These are phyloP conservation scores for Leccinum rimulosum DNA, from an alignment of 768 basidiomycete species.

Conservation along the genomic window DNA sequence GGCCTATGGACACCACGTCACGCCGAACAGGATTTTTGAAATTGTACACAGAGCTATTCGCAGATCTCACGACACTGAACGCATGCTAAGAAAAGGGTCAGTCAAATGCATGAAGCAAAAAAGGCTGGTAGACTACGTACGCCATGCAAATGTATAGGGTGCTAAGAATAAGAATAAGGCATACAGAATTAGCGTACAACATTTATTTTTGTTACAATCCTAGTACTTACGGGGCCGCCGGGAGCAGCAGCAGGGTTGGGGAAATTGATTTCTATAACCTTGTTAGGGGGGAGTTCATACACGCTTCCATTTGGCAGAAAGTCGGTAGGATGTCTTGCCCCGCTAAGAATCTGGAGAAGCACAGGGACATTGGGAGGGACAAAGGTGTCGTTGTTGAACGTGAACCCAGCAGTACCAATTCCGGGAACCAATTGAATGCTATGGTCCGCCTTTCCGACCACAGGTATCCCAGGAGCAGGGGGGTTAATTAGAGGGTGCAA, in stretches of 20 bases:
- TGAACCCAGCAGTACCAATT: constrained; percentile 3
- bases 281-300: constrained; percentile 43
- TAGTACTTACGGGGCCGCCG: constrained; percentile 29
- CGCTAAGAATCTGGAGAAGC: constrained; percentile 59
- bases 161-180: constrained; percentile 19
- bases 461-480: constrained; percentile 39
- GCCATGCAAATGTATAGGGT: constrained; percentile 44
- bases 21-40: constrained; percentile 37
- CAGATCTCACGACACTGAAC: constrained; percentile 36
- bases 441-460: constrained; percentile 41
- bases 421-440: constrained; percentile 27
- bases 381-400: constrained; percentile 33
- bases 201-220: neutral
- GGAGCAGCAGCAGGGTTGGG: constrained; percentile 30
- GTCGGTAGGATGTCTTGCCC: constrained; percentile 42
- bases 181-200: constrained; percentile 2
- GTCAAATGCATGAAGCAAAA: neutral
- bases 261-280: constrained; percentile 45
- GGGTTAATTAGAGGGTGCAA: constrained; percentile 37
- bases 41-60: constrained; percentile 32
- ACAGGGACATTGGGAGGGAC: constrained; percentile 46
- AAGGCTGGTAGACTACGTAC: constrained; percentile 22
- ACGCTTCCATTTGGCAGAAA: constrained; percentile 50
- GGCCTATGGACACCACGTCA: constrained; percentile 32
- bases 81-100: constrained; percentile 25